Conservation (phyloP, 108 stramenopile species). For the Fistulifera solaris region DNA sequence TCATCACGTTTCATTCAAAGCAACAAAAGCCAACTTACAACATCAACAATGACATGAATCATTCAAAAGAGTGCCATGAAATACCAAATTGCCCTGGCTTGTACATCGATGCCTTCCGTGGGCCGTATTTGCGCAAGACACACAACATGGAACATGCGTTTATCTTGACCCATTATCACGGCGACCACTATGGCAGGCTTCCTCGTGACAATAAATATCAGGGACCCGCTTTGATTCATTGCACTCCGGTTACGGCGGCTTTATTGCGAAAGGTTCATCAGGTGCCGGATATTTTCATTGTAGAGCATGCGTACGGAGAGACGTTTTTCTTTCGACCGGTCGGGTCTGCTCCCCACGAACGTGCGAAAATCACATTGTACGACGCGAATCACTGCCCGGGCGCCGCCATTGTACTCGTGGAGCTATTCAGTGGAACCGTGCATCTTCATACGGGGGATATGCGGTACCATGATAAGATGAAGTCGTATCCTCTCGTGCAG, state of each 20-base stretch:
- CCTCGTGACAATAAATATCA: conserved; percentile 32
- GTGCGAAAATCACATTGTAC: conserved; percentile 43
- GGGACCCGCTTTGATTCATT: conserved; percentile 55
- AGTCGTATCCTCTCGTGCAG: conserved; percentile 33
- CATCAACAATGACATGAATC: conserved; percentile 25
- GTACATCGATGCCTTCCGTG: conserved; percentile 49
- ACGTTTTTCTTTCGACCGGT: conserved; percentile 9
- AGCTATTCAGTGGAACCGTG: conserved; percentile 22
- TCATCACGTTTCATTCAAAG: too few relatives aligned
- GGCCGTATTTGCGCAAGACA: conserved; percentile 22
- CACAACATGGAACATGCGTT: conserved; percentile 18
- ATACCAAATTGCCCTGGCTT: conserved; percentile 27
- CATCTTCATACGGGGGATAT: conserved; percentile 66
- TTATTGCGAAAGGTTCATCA: conserved; percentile 33
- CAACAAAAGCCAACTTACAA: too few relatives aligned
- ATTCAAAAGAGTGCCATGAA: conserved; percentile 26
- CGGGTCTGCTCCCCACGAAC: conserved; percentile 1
- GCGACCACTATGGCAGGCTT: conserved; percentile 43
- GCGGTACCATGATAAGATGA: conserved; percentile 43
- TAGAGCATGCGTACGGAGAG: conserved; percentile 38
- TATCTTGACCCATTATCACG: conserved; percentile 51
- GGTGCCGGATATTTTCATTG: conserved; percentile 29
- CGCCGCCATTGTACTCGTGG: conserved; percentile 43
- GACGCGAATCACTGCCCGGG: conserved; percentile 73
- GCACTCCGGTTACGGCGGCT: conserved; percentile 43